Percentiles rank a stretch among this genome's conserved stretches.
phyloP scores from a whole-genome alignment of 495 filamentous ascomycete genomes.

The Penicillium longicatenatum region DNA sequence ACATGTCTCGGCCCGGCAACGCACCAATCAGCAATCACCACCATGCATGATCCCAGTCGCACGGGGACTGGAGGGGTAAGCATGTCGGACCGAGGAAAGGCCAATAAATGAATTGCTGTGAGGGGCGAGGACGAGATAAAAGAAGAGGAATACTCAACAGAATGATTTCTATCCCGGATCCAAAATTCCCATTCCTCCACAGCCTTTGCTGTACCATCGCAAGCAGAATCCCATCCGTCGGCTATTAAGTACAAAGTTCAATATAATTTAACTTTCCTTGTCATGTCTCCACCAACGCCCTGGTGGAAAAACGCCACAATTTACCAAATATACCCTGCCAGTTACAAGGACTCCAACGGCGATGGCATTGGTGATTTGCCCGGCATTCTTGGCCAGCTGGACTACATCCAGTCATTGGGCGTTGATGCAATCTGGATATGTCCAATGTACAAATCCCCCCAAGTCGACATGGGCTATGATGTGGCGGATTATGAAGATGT shows the following conservation, averaged over 20 bases:
- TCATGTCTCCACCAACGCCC: slow-evolving; percentile 11
- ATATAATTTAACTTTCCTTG: neutral
- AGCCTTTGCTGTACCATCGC: neutral
- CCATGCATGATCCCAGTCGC: neutral
- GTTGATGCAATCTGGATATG: slow-evolving; percentile 44
- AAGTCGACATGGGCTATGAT: slow-evolving; percentile 57
- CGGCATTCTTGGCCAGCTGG: slow-evolving; percentile 59
- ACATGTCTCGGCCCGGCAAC: slow-evolving; percentile 5
- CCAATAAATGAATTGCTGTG: slow-evolving; percentile 10
- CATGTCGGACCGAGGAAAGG: slow-evolving; percentile 15
- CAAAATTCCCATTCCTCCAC: neutral
- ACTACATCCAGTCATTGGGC: slow-evolving; percentile 54
- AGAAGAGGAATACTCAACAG: neutral
- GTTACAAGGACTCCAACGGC: slow-evolving; percentile 42
- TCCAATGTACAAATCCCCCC: slow-evolving; percentile 53
- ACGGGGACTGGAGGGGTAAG: slow-evolving; percentile 12
- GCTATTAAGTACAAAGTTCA: neutral
- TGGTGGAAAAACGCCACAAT: slow-evolving; percentile 47
- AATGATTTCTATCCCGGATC: neutral
- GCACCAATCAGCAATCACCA: slow-evolving; percentile 2
- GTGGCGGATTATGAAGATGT: slow-evolving; percentile 62
- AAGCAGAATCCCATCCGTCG: neutral
- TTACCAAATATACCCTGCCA: slow-evolving; percentile 46
- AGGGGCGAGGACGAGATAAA: slow-evolving; percentile 5
- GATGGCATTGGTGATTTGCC: slow-evolving; percentile 59